A percentile compares a stretch with the other conserved stretches of the same genome.
Conservation (phyloP, 2,329 filamentous ascomycete genomes). For the Hypoxylon rubiginosum region DNA sequence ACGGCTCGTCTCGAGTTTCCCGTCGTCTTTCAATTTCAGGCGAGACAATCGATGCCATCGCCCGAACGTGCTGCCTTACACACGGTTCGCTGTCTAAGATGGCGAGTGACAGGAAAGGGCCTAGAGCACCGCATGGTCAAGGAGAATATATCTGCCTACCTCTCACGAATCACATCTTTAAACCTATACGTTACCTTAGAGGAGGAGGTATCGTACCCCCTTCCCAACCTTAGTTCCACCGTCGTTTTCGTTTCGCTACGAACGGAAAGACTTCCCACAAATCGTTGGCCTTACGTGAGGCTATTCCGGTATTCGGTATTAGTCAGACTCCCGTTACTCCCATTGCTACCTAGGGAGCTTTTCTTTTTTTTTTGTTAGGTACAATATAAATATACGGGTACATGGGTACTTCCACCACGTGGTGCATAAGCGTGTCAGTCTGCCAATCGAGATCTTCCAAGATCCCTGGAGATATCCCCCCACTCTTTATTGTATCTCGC, state of each 20-base stretch:
- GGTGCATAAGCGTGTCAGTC: conserved; percentile 35
- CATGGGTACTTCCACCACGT: conserved; percentile 35
- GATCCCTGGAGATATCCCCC: conserved; percentile 39
- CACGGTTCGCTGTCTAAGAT: conserved; percentile 39
- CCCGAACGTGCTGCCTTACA: conserved; percentile 37
- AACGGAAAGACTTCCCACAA: neutral
- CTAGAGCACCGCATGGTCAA: conserved; percentile 5
- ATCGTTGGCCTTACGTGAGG: neutral
- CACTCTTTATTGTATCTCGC: conserved; percentile 32
- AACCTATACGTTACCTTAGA: neutral
- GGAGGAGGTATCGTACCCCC: neutral
- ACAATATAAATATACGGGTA: neutral
- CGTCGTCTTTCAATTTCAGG: conserved; percentile 13
- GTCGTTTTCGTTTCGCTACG: neutral
- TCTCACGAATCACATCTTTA: neutral
- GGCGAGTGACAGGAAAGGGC: conserved; percentile 34
- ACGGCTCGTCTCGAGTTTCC: conserved; percentile 46
- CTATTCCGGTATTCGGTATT: neutral
- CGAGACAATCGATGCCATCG: conserved; percentile 49
- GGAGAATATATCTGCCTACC: neutral
- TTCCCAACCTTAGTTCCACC: neutral
- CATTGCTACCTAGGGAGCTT: neutral
- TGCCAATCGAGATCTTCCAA: conserved; percentile 42
- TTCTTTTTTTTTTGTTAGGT: neutral
- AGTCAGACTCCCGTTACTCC: conserved; percentile 1